Base-by-base conservation (phyloP, 73 alveolate species). In the Paramecium sonneborni region DNA sequence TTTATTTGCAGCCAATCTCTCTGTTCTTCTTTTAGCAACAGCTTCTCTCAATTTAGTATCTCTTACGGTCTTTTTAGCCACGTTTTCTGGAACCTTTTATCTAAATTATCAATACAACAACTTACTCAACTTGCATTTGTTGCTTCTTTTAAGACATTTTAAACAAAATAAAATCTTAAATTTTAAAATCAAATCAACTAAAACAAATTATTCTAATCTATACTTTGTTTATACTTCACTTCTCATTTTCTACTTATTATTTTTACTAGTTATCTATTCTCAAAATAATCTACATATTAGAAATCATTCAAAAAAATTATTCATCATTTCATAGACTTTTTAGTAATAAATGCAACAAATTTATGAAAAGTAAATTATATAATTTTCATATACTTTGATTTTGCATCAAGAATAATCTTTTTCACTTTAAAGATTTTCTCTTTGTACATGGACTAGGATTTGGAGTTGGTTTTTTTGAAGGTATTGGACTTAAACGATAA, bases 61-160 rank as follows among this genome's bases (percentile, higher is more conserved):
- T 88, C 94, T 88, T 28, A 46, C 90, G 5, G 68, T 52, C 68
- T 52, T 52, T 20, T 52, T 52, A 15, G 68, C 68, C 14, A 52
- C 34, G 68, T 38, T 43, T 72, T 88, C 94, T 24, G 94, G 94
- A 35, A 88, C 94, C 43, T 79, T 79, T 79, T 79, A 44, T 79
- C 90, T 79, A 79, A 9, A 72, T n/a, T 0, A 8, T 72, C 35
- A 20, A 35, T 20, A 34, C 32, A 72, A 28, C 20, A 52, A 18
- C 86, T 72, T 72, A 72, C 86, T 72, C 86, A 2, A 72, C 86
- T 72, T 72, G 86, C 30, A 72, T 72, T 38, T 72, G 20, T 30
- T 10, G 58, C 35, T 72, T 72, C 35, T 72, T 32, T 35, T 34
- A 14, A 26, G 86, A 38, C 86, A 72, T 72, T 72, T 62, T 38